A percentile compares a stretch with the other conserved stretches of the same genome.
Evolutionary conservation across 768 basidiomycete species (phyloP).

Genomic region (Nidularia pulvinata): DNA sequence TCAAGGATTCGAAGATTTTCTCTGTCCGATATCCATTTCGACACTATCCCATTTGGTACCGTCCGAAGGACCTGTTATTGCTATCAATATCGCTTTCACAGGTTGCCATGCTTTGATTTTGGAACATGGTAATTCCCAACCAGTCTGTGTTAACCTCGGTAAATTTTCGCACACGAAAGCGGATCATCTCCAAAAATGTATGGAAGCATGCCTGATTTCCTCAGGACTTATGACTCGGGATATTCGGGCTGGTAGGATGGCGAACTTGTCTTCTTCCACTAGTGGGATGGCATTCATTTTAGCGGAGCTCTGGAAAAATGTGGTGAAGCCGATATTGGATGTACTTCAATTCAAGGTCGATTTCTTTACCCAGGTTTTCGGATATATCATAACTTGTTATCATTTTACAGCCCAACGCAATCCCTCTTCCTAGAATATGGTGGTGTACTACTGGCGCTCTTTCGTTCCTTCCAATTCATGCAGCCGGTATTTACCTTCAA

Average conservation of each 20-base stretch:
- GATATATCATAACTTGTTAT: not conserved
- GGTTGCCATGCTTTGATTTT: not conserved
- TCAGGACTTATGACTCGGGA: not conserved
- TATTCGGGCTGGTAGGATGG: not conserved
- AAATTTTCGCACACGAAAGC: not conserved
- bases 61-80: conserved; percentile 7
- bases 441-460: conserved; percentile 11
- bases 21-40: conserved; percentile 9
- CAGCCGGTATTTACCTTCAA: conserved; percentile 8
- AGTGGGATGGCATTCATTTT: not conserved
- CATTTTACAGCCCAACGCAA: conserved; percentile 5
- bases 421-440: conserved; percentile 10
- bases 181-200: not conserved
- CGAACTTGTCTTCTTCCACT: not conserved
- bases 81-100: conserved; percentile 6
- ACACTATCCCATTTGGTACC: conserved; percentile 4
- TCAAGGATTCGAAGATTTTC: conserved; percentile 12
- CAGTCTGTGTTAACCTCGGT: not conserved
- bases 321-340: conserved; percentile 3
- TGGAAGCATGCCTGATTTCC: not conserved
- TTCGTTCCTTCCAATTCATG: conserved; percentile 12
- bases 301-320: conserved; percentile 1
- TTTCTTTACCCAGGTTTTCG: not conserved
- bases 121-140: not conserved
- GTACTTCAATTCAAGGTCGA: conserved; percentile 2